Evolutionary conservation across 2,329 filamentous ascomycete genomes (phyloP).

Genomic region (Cordyceps farinosa): DNA sequence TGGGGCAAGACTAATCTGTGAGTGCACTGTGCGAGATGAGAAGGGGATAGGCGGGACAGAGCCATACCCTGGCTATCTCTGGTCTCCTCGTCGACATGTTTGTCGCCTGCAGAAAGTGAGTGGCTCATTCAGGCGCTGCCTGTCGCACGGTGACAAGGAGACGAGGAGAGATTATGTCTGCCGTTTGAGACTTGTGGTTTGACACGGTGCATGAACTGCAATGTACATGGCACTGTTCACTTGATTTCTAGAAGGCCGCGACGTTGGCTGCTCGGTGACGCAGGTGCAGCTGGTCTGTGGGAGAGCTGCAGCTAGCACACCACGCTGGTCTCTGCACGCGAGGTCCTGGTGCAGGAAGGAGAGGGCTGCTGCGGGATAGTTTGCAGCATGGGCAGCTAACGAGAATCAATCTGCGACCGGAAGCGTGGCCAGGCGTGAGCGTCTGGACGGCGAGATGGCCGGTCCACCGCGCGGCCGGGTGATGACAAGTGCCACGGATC

Average conservation of each 20-base stretch:
- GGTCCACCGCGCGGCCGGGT: constrained; percentile 2
- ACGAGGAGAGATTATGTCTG: background rate
- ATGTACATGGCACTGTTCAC: background rate
- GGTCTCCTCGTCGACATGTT: background rate
- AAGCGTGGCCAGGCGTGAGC: constrained; percentile 1
- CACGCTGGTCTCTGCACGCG: constrained; percentile 2
- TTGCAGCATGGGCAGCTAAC: background rate
- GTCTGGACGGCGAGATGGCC: constrained; percentile 7
- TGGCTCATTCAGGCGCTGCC: background rate
- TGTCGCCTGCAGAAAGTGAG: background rate
- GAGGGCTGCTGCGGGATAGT: background rate
- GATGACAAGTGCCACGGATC: constrained; percentile 12
- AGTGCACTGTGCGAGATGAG: constrained; percentile 17
- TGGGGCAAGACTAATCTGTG: constrained; percentile 11
- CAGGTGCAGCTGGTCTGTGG: background rate
- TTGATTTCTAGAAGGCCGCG: background rate
- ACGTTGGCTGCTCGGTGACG: background rate
- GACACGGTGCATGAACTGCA: background rate
- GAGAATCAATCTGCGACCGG: background rate
- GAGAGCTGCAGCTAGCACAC: background rate
- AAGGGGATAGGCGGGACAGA: background rate
- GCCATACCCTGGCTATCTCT: background rate
- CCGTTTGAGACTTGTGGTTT: background rate
- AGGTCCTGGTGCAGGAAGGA: background rate
- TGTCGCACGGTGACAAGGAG: background rate